phyloP scores from a whole-genome alignment of 352 stramenopile genomes.

The Globisporangium takayamanum region DNA sequence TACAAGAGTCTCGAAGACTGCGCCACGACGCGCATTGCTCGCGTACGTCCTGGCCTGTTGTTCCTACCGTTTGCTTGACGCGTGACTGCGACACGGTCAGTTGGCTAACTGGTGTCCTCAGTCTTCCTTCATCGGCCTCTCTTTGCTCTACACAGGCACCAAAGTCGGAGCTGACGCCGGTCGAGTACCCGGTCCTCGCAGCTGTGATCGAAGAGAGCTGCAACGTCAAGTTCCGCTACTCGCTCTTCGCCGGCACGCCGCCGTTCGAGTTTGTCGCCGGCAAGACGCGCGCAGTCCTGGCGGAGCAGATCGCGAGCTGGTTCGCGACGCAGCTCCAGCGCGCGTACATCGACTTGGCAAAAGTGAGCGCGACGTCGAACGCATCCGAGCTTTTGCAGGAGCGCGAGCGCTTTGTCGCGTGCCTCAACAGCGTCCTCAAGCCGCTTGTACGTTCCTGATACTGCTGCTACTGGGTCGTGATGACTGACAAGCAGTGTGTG shows the following conservation, averaged over 20 bases:
- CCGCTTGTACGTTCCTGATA: slow-evolving; percentile 9
- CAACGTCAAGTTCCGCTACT: slow-evolving; percentile 48
- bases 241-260: slow-evolving; percentile 24
- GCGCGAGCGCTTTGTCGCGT: slow-evolving; percentile 21
- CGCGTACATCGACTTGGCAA: slow-evolving; percentile 14
- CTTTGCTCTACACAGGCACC: background rate
- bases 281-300: slow-evolving; percentile 10
- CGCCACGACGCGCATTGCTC: slow-evolving; percentile 14
- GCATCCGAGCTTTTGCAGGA: background rate
- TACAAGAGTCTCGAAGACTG: slow-evolving; percentile 24
- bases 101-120: too few species aligned
- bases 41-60: background rate
- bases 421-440: slow-evolving; percentile 17
- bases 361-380: background rate
- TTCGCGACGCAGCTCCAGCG: slow-evolving; percentile 20
- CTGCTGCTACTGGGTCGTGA: too few species aligned
- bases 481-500: background rate
- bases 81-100: background rate
- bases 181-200: background rate
- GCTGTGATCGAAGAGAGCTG: slow-evolving; percentile 21
- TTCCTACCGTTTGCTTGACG: background rate
- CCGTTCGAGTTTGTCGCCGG: slow-evolving; percentile 29
- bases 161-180: slow-evolving; percentile 9
- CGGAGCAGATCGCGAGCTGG: slow-evolving; percentile 21
- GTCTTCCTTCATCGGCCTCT: background rate